Evolutionary conservation across 352 stramenopile species (phyloP).

Genomic region (Aphanomyces astaci): DNA sequence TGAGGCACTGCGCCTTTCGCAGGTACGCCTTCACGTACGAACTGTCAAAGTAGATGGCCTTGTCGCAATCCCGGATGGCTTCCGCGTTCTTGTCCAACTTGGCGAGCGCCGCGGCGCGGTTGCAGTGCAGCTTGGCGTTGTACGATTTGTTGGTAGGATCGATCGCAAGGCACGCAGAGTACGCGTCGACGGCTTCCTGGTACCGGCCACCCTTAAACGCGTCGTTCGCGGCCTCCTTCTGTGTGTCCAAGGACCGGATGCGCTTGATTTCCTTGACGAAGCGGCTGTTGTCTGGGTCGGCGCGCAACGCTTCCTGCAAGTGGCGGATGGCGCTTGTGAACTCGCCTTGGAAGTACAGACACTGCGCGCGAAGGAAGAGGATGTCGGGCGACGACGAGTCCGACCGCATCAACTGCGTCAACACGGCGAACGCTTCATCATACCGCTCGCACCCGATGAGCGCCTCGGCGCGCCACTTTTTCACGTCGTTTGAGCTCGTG

Average conservation of each 20-base stretch:
- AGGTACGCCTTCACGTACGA: slow-evolving; percentile 88
- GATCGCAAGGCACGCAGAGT: slow-evolving; percentile 78
- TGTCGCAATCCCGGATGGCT: slow-evolving; percentile 83
- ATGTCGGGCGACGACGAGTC: slow-evolving; percentile 76
- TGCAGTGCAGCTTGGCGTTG: slow-evolving; percentile 92
- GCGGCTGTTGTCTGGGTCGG: slow-evolving; percentile 85
- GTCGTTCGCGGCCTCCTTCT: slow-evolving; percentile 86
- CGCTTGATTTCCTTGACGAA: slow-evolving; percentile 84
- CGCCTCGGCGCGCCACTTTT: slow-evolving; percentile 57
- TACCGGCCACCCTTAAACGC: slow-evolving; percentile 81
- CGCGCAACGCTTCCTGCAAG: slow-evolving; percentile 83
- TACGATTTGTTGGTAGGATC: slow-evolving; percentile 87
- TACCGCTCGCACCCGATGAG: slow-evolving; percentile 73
- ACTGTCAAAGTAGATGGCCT: slow-evolving; percentile 85
- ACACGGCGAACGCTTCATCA: slow-evolving; percentile 70
- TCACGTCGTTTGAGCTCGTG: slow-evolving; percentile 57
- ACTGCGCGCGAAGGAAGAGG: slow-evolving; percentile 78
- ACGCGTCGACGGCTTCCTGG: slow-evolving; percentile 79
- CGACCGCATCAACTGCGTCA: slow-evolving; percentile 79
- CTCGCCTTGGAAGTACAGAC: slow-evolving; percentile 89
- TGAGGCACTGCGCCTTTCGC: slow-evolving; percentile 70
- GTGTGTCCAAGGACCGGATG: slow-evolving; percentile 74
- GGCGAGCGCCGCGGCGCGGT: slow-evolving; percentile 81
- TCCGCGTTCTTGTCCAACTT: slow-evolving; percentile 78
- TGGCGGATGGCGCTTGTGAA: slow-evolving; percentile 90